Evolutionary conservation across 148 eudicot genomes (phyloP), one percentile per base, ranked within the genome.

Genomic region (Silene uniflora): DNA sequence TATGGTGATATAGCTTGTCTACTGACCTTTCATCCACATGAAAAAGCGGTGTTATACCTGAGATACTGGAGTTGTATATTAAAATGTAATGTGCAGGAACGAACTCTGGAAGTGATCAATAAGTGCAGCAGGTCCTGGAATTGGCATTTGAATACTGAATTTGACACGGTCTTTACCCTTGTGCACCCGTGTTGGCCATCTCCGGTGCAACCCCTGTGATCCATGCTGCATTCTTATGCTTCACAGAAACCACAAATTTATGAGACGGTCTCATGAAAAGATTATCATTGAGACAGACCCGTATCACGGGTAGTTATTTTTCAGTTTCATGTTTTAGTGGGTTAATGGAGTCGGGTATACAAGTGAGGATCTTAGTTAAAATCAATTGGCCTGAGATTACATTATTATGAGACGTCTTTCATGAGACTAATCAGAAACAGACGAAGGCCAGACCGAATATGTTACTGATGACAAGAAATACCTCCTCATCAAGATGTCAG

Each of bases 121-220:
- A 18, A 68, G 39, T 76, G 78, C 21, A 62, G 27, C 54, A 62
- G 52, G 27, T 62, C 71, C n/a, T 71, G 73, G 72, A 76, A 65
- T 67, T 76, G 71, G 52, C 73, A 56, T 22, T 67, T 76, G 3
- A 18, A 65, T 7, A 76, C 62, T 58, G 72, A 69, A 47, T 46
- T 29, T 27, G 73, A 55, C 24, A 58, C 32, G 4, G 73, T 32
- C 46, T 76, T 76, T 56, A 49, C 78, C 29, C 66, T 76, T 61
- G 29, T 56, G 25, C 78, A 76, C 71, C 73, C 72, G 1, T 76
- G 78, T 49, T 76, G 78, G 78, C 78, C 78, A n/a, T 76, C 78
- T 18, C 52, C 56, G 9, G 56, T 67, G 24, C 54, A 13, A 22
- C 58, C 25, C 17, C 23, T 58, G 5, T 21, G 17, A 69, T 69